Base-by-base conservation (phyloP, 2,329 filamentous ascomycete species). In the Fusarium brevicatenulatum region DNA sequence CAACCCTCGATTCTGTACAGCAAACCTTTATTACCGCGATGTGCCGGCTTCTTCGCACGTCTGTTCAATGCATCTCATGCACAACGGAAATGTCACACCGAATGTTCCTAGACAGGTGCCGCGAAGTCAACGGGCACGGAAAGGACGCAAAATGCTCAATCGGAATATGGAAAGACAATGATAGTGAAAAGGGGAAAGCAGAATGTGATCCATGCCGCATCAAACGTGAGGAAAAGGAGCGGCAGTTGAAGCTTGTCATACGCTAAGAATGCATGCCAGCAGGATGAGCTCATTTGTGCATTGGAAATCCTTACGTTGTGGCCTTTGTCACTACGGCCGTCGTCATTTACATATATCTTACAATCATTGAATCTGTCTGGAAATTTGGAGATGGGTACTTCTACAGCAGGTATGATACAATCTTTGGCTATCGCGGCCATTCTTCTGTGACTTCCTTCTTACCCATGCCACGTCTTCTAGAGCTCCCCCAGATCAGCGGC, bases 311-410 rank as follows among this genome's bases (percentile, higher is more conserved):
- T 9, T 7, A 19, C 18, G n/a, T 6, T 5, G 12, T 6, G n/a
- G n/a, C 2, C 11, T 15, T 12, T 5, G 10, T 23, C n/a, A 9
- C n/a, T 25, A 9, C 16, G 8, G 2, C 18, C 4, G 6, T 9
- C n/a, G 8, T 9, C 3, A 1, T 19, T 13, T 8, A 15, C 12
- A 25, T 10, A 2, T 10, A 25, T 1, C 1, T 19, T 7, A 8
- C 23, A 13, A 3, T 3, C 2, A 23, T 12, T 34, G 3, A 34
- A 3, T 0, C 11, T 34, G 1, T 15, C 10, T 32, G 1, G 5
- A 4, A 7, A 10, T 11, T 15, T 19, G 30, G 9, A 5, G 1
- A 23, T 4, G 13, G 16, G 21, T 19, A 23, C 15, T 13, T 50
- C 21, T 13, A n/a, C 5, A n/a, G 10, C 9, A 50, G 16, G 12